phyloP scores from a whole-genome alignment of 176 grass and related monocot genomes.

The Rhynchospora breviuscula region DNA sequence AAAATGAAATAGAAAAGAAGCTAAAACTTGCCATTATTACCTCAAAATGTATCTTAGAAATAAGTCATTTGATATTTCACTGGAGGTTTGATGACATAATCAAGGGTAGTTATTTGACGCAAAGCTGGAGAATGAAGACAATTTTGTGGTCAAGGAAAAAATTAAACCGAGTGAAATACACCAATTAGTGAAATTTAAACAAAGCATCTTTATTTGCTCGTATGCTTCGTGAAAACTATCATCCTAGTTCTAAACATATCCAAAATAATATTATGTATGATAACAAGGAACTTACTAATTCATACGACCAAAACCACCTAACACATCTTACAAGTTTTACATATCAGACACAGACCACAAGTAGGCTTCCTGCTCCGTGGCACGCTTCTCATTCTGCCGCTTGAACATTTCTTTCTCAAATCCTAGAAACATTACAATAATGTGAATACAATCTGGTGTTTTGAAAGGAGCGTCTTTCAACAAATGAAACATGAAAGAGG shows the following conservation, averaged over 20 bases:
- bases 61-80: too few species aligned
- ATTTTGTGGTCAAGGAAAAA: background rate
- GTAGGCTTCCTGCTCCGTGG: conserved; percentile 73
- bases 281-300: background rate
- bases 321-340: conserved; percentile 25
- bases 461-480: background rate
- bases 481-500: background rate
- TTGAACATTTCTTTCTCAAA: conserved; percentile 86
- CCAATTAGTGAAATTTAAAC: background rate
- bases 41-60: background rate
- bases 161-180: background rate
- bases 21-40: background rate
- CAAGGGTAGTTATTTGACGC: too few species aligned
- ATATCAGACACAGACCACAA: conserved; percentile 93
- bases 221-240: background rate
- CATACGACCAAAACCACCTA: background rate
- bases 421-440: conserved; percentile 35
- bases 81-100: too few species aligned
- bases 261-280: background rate
- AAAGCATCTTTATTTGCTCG: background rate
- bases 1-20: background rate
- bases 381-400: conserved; percentile 75
- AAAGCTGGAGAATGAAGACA: too few species aligned
- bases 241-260: too few species aligned
- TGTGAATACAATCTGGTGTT: background rate